Base-by-base conservation (phyloP, 2,329 filamentous ascomycete genomes). In the Daldinia sp. region DNA sequence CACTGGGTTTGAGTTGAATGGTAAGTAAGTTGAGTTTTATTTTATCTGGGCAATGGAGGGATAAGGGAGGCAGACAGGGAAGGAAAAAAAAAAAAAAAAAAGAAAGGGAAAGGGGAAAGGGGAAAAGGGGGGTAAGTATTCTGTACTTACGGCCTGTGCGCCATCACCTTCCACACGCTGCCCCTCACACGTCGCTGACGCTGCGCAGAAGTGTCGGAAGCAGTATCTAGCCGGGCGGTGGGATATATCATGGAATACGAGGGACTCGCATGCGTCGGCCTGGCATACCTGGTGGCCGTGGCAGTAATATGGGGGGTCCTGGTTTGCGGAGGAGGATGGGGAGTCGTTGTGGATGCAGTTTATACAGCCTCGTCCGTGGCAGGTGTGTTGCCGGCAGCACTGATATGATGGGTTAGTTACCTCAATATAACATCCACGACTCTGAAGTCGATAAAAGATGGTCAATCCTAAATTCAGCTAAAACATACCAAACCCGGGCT, bases 201-300 rank as follows among this genome's bases (percentile, higher is more conserved):
- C 60, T 6, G 65, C 61, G 62, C 74, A 76, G 66, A 67, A 72
- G 56, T 76, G 74, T 1, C 60, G 46, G 50, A 64, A 71, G 64
- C 73, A 76, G 60, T 57, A 73, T 46, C 37, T 55, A 13, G 58
- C 53, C 12, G 62, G 65, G 51, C 74, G 70, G 69, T 75, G 65
- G 75, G 80, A 50, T 73, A 75, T 4, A 75, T 78, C n/a, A 72
- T 80, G 60, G 69, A 79, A 67, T 74, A 77, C 69, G 75, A 79
- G 65, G 33, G 71, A 13, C 1, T 48, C 30, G 59, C 73, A 75
- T 15, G 61, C 61, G 9, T n/a, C 26, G 6, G 56, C 67, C 12
- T 70, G 48, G 69, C 74, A 75, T 20, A 57, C 23, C 46, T 63
- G 65, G 70, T 75, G 73, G 9, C 46, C 62, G 10, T 59, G 54